Evolutionary conservation across 1,284 basidiomycete species (phyloP).

Genomic region (Jaminaea rosea): DNA sequence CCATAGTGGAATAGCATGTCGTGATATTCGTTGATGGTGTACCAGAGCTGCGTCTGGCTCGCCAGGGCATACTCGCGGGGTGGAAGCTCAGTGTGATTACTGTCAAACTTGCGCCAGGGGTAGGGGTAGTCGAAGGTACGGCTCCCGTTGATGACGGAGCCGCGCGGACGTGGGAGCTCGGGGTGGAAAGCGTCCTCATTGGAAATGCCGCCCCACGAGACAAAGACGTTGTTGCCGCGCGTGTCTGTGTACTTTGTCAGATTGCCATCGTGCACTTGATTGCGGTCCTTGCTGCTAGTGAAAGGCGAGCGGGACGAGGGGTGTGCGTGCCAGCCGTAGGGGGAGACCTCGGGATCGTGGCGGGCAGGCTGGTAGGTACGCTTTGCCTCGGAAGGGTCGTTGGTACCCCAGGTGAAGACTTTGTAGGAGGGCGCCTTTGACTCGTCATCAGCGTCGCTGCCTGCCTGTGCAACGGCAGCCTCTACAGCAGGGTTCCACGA

Average conservation of each 20-base stretch:
- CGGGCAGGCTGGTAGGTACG: slow-evolving; percentile 24
- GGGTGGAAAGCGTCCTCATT: slow-evolving; percentile 22
- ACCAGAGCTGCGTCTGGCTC: slow-evolving; percentile 21
- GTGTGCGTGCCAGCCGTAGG: slow-evolving; percentile 32
- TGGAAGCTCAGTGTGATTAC: slow-evolving; percentile 21
- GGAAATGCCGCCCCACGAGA: slow-evolving; percentile 23
- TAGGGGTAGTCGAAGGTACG: slow-evolving; percentile 34
- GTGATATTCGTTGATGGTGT: slow-evolving; percentile 35
- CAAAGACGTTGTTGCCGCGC: slow-evolving; percentile 36
- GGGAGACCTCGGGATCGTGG: slow-evolving; percentile 19
- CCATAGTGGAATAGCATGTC: slow-evolving; percentile 53
- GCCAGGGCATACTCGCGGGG: slow-evolving; percentile 21
- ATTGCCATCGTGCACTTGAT: slow-evolving; percentile 11
- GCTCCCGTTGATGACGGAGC: slow-evolving; percentile 17
- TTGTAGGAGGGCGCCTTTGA: slow-evolving; percentile 17
- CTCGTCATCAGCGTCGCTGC: slow-evolving; percentile 4
- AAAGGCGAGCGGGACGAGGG: slow-evolving; percentile 21
- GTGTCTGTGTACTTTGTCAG: slow-evolving; percentile 26
- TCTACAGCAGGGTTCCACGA: background rate
- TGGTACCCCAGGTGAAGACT: slow-evolving; percentile 35
- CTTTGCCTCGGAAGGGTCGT: slow-evolving; percentile 34
- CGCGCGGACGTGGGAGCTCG: slow-evolving; percentile 20
- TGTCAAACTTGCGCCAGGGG: slow-evolving; percentile 33
- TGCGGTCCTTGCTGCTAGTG: slow-evolving; percentile 11
- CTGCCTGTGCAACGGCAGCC: background rate